These are phyloP conservation scores for Arachis stenosperma DNA, from an alignment of 306 rosid species.

Conservation along the genomic window DNA sequence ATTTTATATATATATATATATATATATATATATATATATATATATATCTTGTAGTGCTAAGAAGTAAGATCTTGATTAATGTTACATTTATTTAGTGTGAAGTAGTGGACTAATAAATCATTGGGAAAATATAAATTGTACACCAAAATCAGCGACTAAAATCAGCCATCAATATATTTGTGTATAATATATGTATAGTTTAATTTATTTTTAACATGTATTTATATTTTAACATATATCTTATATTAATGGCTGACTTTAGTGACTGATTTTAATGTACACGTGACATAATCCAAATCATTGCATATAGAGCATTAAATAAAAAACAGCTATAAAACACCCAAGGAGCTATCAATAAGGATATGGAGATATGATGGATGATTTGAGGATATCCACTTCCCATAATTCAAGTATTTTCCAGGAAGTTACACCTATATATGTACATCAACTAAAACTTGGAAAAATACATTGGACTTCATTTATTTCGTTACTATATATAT, in stretches of 20 bases:
- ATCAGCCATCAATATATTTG: too few species aligned
- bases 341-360: slow-evolving; percentile 22
- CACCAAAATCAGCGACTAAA: too few species aligned
- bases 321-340: slow-evolving; percentile 40
- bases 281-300: not conserved
- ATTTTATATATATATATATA: too few species aligned
- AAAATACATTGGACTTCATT: slow-evolving; percentile 34
- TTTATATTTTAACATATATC: too few species aligned
- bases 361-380: slow-evolving; percentile 47
- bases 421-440: slow-evolving; percentile 32
- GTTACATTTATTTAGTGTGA: not conserved
- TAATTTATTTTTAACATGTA: too few species aligned
- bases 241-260: too few species aligned
- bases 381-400: slow-evolving; percentile 7
- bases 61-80: not conserved
- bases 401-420: slow-evolving; percentile 16
- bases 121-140: not conserved
- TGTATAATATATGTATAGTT: too few species aligned
- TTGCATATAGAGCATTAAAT: not conserved
- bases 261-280: too few species aligned
- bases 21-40: too few species aligned
- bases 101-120: not conserved
- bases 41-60: not conserved
- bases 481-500: slow-evolving; percentile 28
- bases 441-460: not conserved